Percentiles rank a stretch among this genome's conserved stretches.
Conservation (phyloP, 2,329 filamentous ascomycete species). For the Cadophora malorum region DNA sequence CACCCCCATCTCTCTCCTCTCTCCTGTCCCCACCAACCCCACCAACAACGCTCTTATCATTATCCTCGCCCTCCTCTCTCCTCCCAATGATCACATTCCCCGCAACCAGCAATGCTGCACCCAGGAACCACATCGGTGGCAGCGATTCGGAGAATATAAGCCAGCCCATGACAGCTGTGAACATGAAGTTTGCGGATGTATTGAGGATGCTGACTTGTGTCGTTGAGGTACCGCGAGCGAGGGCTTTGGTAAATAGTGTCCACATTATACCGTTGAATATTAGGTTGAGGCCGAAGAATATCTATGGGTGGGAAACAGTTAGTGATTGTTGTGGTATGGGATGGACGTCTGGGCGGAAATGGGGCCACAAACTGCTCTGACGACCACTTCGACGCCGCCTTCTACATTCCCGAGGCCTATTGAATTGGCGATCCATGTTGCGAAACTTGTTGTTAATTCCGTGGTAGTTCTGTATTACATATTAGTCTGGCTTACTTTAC, state of each 20-base stretch:
- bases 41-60: conserved; percentile 25
- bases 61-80: conserved; percentile 60
- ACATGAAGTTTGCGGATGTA: conserved; percentile 80
- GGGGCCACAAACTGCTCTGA: conserved; percentile 55
- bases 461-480: conserved; percentile 56
- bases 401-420: conserved; percentile 53
- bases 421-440: conserved; percentile 51
- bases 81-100: conserved; percentile 81
- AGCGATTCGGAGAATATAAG: conserved; percentile 74
- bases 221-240: conserved; percentile 76
- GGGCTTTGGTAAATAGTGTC: conserved; percentile 79
- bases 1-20: conserved; percentile 17
- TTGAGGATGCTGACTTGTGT: conserved; percentile 84
- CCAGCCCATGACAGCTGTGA: conserved; percentile 75
- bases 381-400: conserved; percentile 54
- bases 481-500: conserved; percentile 11
- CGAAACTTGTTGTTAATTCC: conserved; percentile 59
- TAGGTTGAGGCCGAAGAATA: conserved; percentile 72
- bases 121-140: conserved; percentile 78
- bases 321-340: neutral
- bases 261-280: conserved; percentile 65
- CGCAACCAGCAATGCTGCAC: conserved; percentile 73
- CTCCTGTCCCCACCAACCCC: conserved; percentile 27
- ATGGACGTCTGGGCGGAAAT: neutral
- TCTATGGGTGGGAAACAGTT: conserved; percentile 34